Percentiles rank a stretch among this genome's conserved stretches.
phyloP scores from a whole-genome alignment of 805 yeast genomes.

The Lipomyces mesembrius region DNA sequence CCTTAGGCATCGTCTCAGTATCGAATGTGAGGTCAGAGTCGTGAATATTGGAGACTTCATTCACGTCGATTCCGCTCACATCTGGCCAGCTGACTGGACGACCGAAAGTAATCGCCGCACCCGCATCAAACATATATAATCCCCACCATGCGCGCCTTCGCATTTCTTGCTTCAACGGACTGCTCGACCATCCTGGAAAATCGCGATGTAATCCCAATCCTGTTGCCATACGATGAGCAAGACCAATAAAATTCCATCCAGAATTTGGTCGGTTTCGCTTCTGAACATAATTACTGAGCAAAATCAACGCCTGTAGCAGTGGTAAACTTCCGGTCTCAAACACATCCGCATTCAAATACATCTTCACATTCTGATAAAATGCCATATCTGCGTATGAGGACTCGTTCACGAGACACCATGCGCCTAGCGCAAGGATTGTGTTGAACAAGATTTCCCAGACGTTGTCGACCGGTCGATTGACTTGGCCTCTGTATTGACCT shows the following conservation, averaged over 20 bases:
- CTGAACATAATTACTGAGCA: conserved; percentile 65
- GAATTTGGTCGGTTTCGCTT: conserved; percentile 69
- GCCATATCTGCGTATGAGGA: conserved; percentile 55
- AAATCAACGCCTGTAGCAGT: conserved; percentile 57
- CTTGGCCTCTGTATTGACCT: conserved; percentile 52
- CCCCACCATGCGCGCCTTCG: conserved; percentile 74
- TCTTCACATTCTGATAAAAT: conserved; percentile 61
- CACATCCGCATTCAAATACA: conserved; percentile 52
- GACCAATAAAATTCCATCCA: conserved; percentile 69
- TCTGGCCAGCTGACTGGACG: conserved; percentile 63
- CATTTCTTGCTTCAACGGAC: conserved; percentile 55
- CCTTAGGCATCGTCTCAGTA: conserved; percentile 39
- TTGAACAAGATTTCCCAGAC: conserved; percentile 61
- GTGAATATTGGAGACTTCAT: conserved; percentile 56
- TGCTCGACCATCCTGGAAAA: conserved; percentile 50
- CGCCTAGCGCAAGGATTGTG: conserved; percentile 67
- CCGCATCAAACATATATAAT: conserved; percentile 63
- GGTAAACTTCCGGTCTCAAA: conserved; percentile 65
- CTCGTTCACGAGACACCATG: conserved; percentile 68
- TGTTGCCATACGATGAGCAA: conserved; percentile 68
- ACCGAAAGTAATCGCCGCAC: conserved; percentile 67
- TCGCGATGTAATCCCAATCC: conserved; percentile 67
- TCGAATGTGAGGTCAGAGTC: conserved; percentile 49
- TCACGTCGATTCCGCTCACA: conserved; percentile 54
- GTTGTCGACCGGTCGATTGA: conserved; percentile 51